phyloP scores from a whole-genome alignment of 139 green algal species.

The Nannochloris sp. region DNA sequence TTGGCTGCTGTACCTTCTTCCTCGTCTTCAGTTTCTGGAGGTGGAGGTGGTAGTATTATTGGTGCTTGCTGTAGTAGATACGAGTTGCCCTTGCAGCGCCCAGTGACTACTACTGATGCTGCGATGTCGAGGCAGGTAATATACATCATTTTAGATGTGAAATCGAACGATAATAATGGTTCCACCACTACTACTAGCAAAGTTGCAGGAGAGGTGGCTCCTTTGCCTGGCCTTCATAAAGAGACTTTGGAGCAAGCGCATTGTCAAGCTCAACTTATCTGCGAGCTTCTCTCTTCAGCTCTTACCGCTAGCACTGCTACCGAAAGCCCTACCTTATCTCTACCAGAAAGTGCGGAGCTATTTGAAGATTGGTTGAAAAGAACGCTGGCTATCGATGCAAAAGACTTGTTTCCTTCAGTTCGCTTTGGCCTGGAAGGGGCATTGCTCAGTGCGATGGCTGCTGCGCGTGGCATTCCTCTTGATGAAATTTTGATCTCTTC shows the following conservation, averaged over 20 bases:
- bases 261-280: no score
- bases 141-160: neutral
- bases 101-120: slow-evolving; percentile 44
- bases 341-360: slow-evolving; percentile 1
- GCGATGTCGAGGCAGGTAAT: neutral
- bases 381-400: slow-evolving; percentile 24
- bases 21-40: no score
- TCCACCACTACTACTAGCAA: neutral
- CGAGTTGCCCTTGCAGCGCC: slow-evolving; percentile 46
- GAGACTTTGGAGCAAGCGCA: slow-evolving; percentile 59
- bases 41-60: neutral
- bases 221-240: slow-evolving; percentile 77
- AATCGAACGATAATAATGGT: neutral
- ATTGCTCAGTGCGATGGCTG: slow-evolving; percentile 41
- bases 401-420: slow-evolving; percentile 51
- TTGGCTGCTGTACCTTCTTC: neutral
- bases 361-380: slow-evolving; percentile 50
- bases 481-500: no score
- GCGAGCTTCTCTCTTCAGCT: neutral
- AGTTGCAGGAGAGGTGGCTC: slow-evolving; percentile 55
- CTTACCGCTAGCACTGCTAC: no score
- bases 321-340: no score
- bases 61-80: slow-evolving; percentile 22
- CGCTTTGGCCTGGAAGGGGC: slow-evolving; percentile 67
- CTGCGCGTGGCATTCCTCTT: no score